Evolutionary conservation across 768 basidiomycete species (phyloP).

Genomic region (Neoboletus subvelutipes): DNA sequence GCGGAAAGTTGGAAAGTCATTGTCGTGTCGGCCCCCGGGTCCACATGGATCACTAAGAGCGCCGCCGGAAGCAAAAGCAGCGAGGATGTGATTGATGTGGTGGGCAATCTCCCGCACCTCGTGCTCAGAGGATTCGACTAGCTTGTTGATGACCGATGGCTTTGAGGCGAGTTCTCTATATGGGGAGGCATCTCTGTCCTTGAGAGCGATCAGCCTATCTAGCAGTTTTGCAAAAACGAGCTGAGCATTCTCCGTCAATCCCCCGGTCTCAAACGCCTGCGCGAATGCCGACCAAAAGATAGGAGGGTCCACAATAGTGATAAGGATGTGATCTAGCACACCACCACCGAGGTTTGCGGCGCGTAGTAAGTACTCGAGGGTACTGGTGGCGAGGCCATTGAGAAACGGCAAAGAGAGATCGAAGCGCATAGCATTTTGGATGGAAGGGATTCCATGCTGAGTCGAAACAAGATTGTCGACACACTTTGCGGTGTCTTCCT

Average conservation of each 20-base stretch:
- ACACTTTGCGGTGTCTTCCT: conserved; percentile 40
- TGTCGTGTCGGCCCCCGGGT: conserved; percentile 71
- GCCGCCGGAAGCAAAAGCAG: conserved; percentile 27
- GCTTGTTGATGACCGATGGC: conserved; percentile 24
- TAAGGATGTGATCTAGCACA: conserved; percentile 43
- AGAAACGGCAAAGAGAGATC: conserved; percentile 42
- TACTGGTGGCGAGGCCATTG: conserved; percentile 39
- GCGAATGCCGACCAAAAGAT: conserved; percentile 48
- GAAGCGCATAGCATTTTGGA: conserved; percentile 44
- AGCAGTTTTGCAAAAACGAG: conserved; percentile 49
- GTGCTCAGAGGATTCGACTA: conserved; percentile 25
- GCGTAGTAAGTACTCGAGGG: conserved; percentile 42
- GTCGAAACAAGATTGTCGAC: conserved; percentile 39
- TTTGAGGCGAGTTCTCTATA: conserved; percentile 43
- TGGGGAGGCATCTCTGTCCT: conserved; percentile 30
- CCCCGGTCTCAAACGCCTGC: conserved; percentile 33
- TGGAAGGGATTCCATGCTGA: conserved; percentile 35
- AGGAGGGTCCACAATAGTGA: conserved; percentile 48
- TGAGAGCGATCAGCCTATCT: conserved; percentile 43
- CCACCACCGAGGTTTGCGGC: conserved; percentile 44
- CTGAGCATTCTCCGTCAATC: conserved; percentile 37
- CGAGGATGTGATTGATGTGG: conserved; percentile 43
- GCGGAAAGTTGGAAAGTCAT: conserved; percentile 62
- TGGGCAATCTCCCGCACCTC: conserved; percentile 36
- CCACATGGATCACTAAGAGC: conserved; percentile 18